phyloP scores from a whole-genome alignment of 345 rosid genomes.

The Eucalyptus brandiana region DNA sequence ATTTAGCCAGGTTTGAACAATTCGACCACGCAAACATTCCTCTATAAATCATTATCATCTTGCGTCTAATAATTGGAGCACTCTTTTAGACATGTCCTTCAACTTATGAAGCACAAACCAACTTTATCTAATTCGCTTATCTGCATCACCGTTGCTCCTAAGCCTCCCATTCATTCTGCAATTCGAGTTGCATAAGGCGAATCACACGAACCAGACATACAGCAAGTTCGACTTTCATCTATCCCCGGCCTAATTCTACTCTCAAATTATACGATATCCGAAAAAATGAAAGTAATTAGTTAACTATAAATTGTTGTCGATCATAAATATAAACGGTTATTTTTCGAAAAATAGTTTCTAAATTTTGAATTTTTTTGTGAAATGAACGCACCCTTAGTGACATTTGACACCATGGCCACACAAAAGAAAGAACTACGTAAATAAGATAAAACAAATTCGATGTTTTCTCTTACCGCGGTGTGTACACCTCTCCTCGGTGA shows the following conservation, averaged over 20 bases:
- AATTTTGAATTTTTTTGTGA: no score
- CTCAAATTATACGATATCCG: neutral
- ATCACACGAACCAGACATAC: neutral
- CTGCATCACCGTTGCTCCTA: neutral
- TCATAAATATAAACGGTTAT: no score
- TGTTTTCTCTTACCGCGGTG: neutral
- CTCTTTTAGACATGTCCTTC: neutral
- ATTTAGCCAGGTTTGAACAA: neutral
- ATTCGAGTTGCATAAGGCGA: neutral
- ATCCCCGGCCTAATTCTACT: neutral
- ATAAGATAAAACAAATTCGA: neutral
- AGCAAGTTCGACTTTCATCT: neutral
- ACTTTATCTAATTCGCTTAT: neutral
- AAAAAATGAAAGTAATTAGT: neutral
- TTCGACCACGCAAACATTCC: neutral
- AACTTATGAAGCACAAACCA: neutral
- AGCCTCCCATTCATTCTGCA: neutral
- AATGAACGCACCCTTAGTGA: no score
- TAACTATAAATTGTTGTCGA: no score
- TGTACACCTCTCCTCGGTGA: neutral
- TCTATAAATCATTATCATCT: neutral
- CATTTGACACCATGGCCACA: neutral
- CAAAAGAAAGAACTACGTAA: neutral
- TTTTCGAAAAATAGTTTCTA: no score
- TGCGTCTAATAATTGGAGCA: neutral